Evolutionary conservation across 768 basidiomycete genomes (phyloP), one percentile per base, ranked within the genome.

Genomic region (Tricholoma saponaceum): DNA sequence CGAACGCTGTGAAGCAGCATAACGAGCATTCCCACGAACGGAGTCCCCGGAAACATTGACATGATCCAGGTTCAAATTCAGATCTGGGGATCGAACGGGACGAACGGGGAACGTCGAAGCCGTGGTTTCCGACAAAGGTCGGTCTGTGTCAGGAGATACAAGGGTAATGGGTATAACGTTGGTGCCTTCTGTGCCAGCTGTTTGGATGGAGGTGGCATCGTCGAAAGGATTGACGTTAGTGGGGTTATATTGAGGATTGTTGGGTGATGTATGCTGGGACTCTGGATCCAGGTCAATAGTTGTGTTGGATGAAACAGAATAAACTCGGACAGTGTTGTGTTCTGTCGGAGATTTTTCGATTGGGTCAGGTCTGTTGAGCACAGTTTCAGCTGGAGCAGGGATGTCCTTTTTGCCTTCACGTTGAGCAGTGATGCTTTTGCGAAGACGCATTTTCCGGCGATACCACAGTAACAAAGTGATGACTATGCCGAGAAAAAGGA

Each of bases 91-190:
- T 55, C 85, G 83, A 50, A 69, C 69, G 5, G 87, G 84, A 50
- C 84, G 84, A 8, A 74, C 61, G 13, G 86, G 85, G 30, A 74
- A 77, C 32, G 73, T 70, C 14, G 83, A 79, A 9, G 69, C 68
- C 26, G 71, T 70, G 33, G 74, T 70, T 16, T 70, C 69, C 7
- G 72, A 69, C 22, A 60, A 61, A 51, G 71, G 60, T 41, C 70
- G 74, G 32, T 60, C 69, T 50, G 80, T 78, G 20, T 83, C 83
- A 16, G 87, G 83, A 22, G 86, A 73, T 33, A 92, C 86, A 43
- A 92, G 78, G 12, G 90, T 90, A 58, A 93, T 92, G 59, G 90
- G 90, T 57, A 93, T 93, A 61, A 92, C 90, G 63, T 93, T 93
- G 22, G 91, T 89, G 43, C 83, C 83, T 66, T 89, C 86, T 13